Conservation (phyloP, 371 early-diverging fungal species). For the Mortierella sp. region DNA sequence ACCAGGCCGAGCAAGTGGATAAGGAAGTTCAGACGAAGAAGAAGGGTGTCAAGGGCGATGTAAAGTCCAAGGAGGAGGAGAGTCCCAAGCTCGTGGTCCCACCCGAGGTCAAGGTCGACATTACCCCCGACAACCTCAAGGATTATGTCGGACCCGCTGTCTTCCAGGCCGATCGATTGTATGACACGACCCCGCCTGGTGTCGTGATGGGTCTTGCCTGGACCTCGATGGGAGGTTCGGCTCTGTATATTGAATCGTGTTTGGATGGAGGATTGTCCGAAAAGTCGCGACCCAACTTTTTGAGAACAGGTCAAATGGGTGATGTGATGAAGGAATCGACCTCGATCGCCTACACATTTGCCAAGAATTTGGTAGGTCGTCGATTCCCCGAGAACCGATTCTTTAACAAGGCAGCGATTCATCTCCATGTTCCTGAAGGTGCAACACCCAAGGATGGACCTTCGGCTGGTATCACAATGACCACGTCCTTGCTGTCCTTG, state of each 20-base stretch:
- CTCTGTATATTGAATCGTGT: slow-evolving; percentile 95
- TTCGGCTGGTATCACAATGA: slow-evolving; percentile 96
- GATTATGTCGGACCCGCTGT: slow-evolving; percentile 94
- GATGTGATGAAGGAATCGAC: slow-evolving; percentile 99
- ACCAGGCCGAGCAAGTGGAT: slow-evolving; percentile 15
- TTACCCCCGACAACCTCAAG: slow-evolving; percentile 77
- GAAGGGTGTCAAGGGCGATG: slow-evolving; percentile 17
- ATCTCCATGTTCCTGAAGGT: slow-evolving; percentile 98
- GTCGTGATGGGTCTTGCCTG: slow-evolving; percentile 97
- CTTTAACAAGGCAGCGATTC: slow-evolving; percentile 89
- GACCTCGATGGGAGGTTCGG: slow-evolving; percentile 95
- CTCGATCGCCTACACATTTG: slow-evolving; percentile 94
- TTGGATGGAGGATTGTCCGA: slow-evolving; percentile 77
- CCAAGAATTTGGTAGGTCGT: slow-evolving; percentile 80
- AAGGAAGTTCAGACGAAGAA: slow-evolving; percentile 17
- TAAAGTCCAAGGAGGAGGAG: slow-evolving; percentile 13
- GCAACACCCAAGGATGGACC: slow-evolving; percentile 99
- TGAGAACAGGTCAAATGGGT: slow-evolving; percentile 94
- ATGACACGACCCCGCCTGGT: slow-evolving; percentile 90
- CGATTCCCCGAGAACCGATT: slow-evolving; percentile 86
- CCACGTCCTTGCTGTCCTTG: slow-evolving; percentile 91
- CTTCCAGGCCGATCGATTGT: slow-evolving; percentile 90
- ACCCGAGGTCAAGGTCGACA: slow-evolving; percentile 65
- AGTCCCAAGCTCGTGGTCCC: slow-evolving; percentile 59
- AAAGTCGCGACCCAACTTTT: slow-evolving; percentile 75